Conservation (phyloP, 225 moss, liverwort and hornwort genomes). For the Polytrichum commune region DNA sequence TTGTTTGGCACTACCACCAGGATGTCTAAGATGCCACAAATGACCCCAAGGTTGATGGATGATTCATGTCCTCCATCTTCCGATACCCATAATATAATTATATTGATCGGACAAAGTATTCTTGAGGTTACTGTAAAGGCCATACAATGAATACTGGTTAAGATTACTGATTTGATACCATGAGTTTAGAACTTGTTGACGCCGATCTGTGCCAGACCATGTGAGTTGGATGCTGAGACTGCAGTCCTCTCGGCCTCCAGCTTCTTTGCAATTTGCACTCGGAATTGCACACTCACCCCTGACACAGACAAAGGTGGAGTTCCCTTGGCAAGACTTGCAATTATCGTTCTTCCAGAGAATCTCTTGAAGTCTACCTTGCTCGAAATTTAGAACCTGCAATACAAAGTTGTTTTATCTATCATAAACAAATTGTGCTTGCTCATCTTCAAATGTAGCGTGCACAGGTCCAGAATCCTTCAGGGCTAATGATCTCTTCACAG, state of each 20-base stretch:
- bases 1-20: too few species aligned
- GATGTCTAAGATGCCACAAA: too few species aligned
- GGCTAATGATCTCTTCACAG: too few species aligned
- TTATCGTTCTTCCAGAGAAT: conserved; percentile 69
- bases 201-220: conserved; percentile 67
- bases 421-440: too few species aligned
- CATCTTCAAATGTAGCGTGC: too few species aligned
- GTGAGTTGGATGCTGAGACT: conserved; percentile 68
- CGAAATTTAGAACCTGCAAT: conserved; percentile 62
- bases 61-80: background rate
- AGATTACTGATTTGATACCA: conserved; percentile 67
- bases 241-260: conserved; percentile 62
- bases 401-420: background rate
- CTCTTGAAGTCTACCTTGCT: conserved; percentile 49
- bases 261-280: conserved; percentile 35
- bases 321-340: conserved; percentile 53
- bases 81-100: conserved; percentile 8
- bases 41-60: too few species aligned
- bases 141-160: conserved; percentile 70
- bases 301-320: conserved; percentile 59
- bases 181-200: conserved; percentile 50
- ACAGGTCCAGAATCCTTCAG: too few species aligned
- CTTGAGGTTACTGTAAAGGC: conserved; percentile 51
- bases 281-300: conserved; percentile 61
- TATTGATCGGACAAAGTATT: conserved; percentile 40